Evolutionary conservation across 2,329 filamentous ascomycete genomes (phyloP).

Genomic region (Aspergillus tubingensis): DNA sequence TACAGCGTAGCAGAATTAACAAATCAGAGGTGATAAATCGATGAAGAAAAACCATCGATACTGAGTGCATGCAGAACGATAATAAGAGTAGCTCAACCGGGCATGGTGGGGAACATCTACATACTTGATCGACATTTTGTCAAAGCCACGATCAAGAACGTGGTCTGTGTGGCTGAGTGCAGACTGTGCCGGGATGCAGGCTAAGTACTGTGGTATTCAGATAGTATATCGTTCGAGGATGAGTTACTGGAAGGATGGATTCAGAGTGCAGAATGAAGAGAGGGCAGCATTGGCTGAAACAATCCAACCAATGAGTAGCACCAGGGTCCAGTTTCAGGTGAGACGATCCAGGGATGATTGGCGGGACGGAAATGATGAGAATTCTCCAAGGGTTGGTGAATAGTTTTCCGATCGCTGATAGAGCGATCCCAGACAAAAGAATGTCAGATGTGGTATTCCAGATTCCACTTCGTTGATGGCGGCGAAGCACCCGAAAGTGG

Average conservation of each 20-base stretch:
- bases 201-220: too few species aligned
- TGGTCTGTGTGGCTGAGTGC: conserved; percentile 29
- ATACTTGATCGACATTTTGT: conserved; percentile 47
- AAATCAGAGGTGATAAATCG: too few species aligned
- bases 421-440: not conserved
- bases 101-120: conserved; percentile 22
- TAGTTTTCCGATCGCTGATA: not conserved
- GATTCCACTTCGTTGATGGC: not conserved
- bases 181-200: not conserved
- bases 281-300: conserved; percentile 5
- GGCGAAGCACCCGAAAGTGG: not conserved
- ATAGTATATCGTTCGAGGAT: not conserved
- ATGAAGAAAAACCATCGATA: not conserved
- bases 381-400: not conserved
- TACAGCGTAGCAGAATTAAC: not conserved
- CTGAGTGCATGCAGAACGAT: not conserved
- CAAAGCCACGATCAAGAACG: conserved; percentile 29
- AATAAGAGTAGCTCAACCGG: not conserved
- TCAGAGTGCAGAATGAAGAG: not conserved
- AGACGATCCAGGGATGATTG: not conserved
- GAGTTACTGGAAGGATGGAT: not conserved
- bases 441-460: not conserved
- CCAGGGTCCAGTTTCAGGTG: conserved; percentile 3
- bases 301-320: not conserved
- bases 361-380: not conserved